A percentile compares a stretch with the other conserved stretches of the same genome.
These are phyloP conservation scores for Chlorella sp. DNA, from an alignment of 139 green algal genomes.

Conservation along the genomic window DNA sequence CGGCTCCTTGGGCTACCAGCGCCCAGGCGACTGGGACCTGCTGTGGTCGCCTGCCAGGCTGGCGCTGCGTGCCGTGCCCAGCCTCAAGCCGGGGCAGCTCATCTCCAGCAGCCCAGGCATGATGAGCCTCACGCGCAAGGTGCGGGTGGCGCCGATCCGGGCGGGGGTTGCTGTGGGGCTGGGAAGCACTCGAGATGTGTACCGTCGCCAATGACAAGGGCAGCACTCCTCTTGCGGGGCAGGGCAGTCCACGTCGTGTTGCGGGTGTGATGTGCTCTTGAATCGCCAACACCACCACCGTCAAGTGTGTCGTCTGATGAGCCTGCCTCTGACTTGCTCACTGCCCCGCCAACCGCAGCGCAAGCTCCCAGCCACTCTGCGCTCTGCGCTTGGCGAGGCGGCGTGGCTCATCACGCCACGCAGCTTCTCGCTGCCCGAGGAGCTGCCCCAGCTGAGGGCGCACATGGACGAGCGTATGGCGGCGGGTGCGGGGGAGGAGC, in stretches of 20 bases:
- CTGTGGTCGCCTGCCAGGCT: slow-evolving; percentile 48
- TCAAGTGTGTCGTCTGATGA: too few relatives aligned
- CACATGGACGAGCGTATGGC: slow-evolving; percentile 2
- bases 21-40: slow-evolving; percentile 49
- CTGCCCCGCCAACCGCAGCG: too few relatives aligned
- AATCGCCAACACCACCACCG: too few relatives aligned
- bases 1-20: slow-evolving; percentile 42
- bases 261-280: too few relatives aligned
- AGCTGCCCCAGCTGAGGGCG: slow-evolving; percentile 22
- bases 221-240: too few relatives aligned
- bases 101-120: slow-evolving; percentile 40
- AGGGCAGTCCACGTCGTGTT: too few relatives aligned
- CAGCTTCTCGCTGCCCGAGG: slow-evolving; percentile 38
- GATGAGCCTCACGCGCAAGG: slow-evolving; percentile 51
- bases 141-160: not conserved
- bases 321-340: too few relatives aligned
- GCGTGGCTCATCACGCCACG: slow-evolving; percentile 36
- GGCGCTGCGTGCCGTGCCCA: slow-evolving; percentile 26
- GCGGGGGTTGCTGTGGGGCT: too few relatives aligned
- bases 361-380: slow-evolving; percentile 29
- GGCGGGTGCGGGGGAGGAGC: slow-evolving; percentile 11
- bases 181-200: too few relatives aligned
- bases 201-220: too few relatives aligned
- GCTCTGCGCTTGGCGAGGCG: slow-evolving; percentile 26
- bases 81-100: slow-evolving; percentile 43